Percentiles rank a stretch among this genome's conserved stretches.
Conservation (phyloP, 768 basidiomycete species). For the Collybia sp. region DNA sequence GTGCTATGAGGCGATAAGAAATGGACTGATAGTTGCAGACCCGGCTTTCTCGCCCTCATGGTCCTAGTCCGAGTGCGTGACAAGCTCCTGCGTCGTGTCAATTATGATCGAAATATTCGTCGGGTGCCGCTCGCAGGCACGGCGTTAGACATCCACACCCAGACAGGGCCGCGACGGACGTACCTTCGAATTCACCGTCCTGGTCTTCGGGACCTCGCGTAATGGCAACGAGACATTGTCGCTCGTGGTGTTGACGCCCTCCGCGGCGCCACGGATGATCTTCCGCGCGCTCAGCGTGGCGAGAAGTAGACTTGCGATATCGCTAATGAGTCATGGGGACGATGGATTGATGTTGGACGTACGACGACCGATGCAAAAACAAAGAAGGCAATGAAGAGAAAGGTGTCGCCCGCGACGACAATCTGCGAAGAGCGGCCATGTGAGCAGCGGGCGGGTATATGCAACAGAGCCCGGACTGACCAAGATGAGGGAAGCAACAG, state of each 20-base stretch:
- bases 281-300: constrained; percentile 54
- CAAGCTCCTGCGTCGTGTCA: constrained; percentile 47
- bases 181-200: constrained; percentile 26
- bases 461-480: constrained; percentile 21
- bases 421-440: constrained; percentile 29
- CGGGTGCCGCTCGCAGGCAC: constrained; percentile 25
- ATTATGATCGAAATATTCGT: constrained; percentile 51
- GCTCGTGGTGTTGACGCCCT: constrained; percentile 34
- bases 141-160: not conserved
- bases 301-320: constrained; percentile 45
- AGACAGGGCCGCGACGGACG: constrained; percentile 1
- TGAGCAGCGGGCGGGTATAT: not conserved
- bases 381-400: constrained; percentile 57
- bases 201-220: constrained; percentile 30
- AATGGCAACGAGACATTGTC: constrained; percentile 35
- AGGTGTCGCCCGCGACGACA: constrained; percentile 37
- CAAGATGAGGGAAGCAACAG: constrained; percentile 49
- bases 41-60: constrained; percentile 17
- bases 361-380: constrained; percentile 58
- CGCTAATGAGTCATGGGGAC: not conserved
- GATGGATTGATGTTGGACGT: constrained; percentile 17
- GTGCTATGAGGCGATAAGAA: not conserved
- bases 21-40: constrained; percentile 10
- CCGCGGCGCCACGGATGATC: constrained; percentile 35
- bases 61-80: constrained; percentile 33